phyloP scores from a whole-genome alignment of 164 flowering plant species.

The Vitis labrusca region DNA sequence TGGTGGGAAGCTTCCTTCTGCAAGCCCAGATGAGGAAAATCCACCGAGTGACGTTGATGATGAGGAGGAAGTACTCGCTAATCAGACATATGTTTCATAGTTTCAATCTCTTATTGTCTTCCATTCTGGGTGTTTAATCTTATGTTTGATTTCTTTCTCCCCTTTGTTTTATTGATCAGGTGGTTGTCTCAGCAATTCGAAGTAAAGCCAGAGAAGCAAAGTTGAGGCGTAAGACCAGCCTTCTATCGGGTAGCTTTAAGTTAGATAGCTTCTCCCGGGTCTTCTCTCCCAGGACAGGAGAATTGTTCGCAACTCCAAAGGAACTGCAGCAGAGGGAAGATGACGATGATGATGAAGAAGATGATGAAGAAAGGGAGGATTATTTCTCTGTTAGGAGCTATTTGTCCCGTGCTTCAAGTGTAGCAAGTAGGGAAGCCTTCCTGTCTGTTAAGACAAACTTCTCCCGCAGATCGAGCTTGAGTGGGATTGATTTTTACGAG shows the following conservation, averaged over 20 bases:
- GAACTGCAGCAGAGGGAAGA: slow-evolving; percentile 2
- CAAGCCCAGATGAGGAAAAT: slow-evolving; percentile 38
- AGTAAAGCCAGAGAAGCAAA: slow-evolving; percentile 62
- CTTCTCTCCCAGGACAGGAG: slow-evolving; percentile 39
- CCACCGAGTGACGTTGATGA: slow-evolving; percentile 37
- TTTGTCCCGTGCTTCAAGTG: slow-evolving; percentile 47
- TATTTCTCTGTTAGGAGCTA: slow-evolving; percentile 42
- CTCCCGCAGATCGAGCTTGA: slow-evolving; percentile 41
- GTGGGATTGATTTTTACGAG: slow-evolving; percentile 30
- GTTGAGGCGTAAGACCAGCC: slow-evolving; percentile 36
- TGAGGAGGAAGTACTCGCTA: slow-evolving; percentile 47
- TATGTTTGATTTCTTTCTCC: background rate
- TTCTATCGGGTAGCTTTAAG: background rate
- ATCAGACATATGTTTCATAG: too few relatives aligned
- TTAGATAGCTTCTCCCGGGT: slow-evolving; percentile 46
- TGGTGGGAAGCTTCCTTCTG: slow-evolving; percentile 18
- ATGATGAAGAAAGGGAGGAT: slow-evolving; percentile 37
- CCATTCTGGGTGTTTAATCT: background rate
- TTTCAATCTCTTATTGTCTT: background rate
- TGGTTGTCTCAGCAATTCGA: slow-evolving; percentile 52
- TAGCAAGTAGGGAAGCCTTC: slow-evolving; percentile 36
- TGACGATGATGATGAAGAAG: slow-evolving; percentile 1
- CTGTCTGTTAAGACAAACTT: slow-evolving; percentile 45
- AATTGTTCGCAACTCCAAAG: slow-evolving; percentile 28
- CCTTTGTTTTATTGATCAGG: slow-evolving; percentile 29